Base-by-base conservation (phyloP, 306 rosid species). In the Neltuma alba region DNA sequence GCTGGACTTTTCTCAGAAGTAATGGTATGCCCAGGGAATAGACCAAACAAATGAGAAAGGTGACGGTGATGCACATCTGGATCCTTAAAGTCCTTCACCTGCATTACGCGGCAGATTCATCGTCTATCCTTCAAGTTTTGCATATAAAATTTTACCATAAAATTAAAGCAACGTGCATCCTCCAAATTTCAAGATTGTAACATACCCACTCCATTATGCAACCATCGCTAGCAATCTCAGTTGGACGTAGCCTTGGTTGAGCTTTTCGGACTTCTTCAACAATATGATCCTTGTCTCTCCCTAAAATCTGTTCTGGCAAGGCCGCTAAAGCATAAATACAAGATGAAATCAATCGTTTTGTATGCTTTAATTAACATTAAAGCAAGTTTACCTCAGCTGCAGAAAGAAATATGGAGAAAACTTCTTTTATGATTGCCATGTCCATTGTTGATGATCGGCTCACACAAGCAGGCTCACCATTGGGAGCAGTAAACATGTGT, bases 201-300 rank as follows among this genome's bases (percentile, higher is more conserved):
- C 87, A 74, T 83, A 90, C 96, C 93, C 96, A 92, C 84, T 92
- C 95, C 97, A 92, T 83, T 38, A 92, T 86, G 82, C 92, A 81
- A 85, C 97, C 97, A 79, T 92, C 95, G 66, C 72, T 31, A 33
- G 92, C 86, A 80, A 92, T 85, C 58, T 82, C 89, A 27, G 76
- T 81, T 40, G 96, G 92, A 58, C 65, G 81, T 36, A 90, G 89
- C 79, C 79, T 81, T 12, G 87, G 72, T 75, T 73, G 89, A 82
- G 90, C 90, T 72, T 76, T 55, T 1, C 33, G 75, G 41, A 79
- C 91, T 74, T 78, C 79, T 76, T 33, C 70, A 57, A 87, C 57
- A 68, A 89, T 68, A 76, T 36, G 20, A 77, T 90, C 95, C 69
- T 86, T 64, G 33, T 70, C 79, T 85, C 65, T 92, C 37, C 89